Conservation (phyloP, 345 rosid genomes). For the Brassica carinata region DNA sequence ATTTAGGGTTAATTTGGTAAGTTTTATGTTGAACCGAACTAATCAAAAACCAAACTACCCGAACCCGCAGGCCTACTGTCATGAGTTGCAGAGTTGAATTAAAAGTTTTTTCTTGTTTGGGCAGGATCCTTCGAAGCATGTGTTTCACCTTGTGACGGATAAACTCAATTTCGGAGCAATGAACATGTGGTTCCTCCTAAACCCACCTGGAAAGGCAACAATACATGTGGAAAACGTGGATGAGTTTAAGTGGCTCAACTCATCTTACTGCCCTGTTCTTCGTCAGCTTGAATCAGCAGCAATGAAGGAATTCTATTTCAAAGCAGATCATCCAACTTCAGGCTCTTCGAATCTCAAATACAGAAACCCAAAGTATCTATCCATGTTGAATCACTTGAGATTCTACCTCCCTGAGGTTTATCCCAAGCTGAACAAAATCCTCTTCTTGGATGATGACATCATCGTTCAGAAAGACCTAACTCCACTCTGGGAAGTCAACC, state of each 20-base stretch:
- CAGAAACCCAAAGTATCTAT: constrained; percentile 93
- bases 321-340: constrained; percentile 88
- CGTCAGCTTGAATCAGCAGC: constrained; percentile 92
- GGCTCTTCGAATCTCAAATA: constrained; percentile 93
- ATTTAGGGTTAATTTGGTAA: too few relatives aligned
- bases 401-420: constrained; percentile 95
- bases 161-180: constrained; percentile 95
- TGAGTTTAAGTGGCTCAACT: constrained; percentile 97
- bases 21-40: too few relatives aligned
- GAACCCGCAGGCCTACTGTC: too few relatives aligned
- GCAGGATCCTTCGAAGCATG: constrained; percentile 94
- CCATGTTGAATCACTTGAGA: constrained; percentile 93
- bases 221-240: constrained; percentile 97
- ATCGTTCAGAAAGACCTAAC: constrained; percentile 97
- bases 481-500: constrained; percentile 78
- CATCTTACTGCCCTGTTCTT: constrained; percentile 96
- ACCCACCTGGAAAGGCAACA: constrained; percentile 92
- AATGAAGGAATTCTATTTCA: constrained; percentile 96
- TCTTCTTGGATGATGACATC: constrained; percentile 94
- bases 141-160: constrained; percentile 93
- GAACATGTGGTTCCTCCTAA: constrained; percentile 97
- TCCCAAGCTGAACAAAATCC: constrained; percentile 87
- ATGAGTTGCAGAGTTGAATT: neutral
- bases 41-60: too few relatives aligned
- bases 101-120: neutral